These are phyloP conservation scores for Gamarada debralockiae DNA, from an alignment of 495 filamentous ascomycete species.

Conservation along the genomic window DNA sequence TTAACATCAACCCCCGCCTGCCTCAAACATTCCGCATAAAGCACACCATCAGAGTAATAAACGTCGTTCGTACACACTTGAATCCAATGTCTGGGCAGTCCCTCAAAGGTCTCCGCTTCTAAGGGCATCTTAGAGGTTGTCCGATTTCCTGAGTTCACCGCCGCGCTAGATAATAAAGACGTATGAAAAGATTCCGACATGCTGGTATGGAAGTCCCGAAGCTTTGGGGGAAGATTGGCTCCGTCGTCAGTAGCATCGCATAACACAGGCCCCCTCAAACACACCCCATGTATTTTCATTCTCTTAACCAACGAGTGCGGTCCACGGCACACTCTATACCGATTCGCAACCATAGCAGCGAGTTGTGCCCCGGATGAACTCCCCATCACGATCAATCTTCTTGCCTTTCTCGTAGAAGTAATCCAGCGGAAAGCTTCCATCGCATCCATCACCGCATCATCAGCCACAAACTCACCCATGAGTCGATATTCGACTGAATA, in stretches of 20 bases:
- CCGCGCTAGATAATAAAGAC: constrained; percentile 16
- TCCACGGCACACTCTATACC: neutral
- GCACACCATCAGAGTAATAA: constrained; percentile 32
- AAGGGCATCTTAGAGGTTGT: constrained; percentile 26
- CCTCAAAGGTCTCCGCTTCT: constrained; percentile 16
- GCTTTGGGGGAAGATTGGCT: constrained; percentile 16
- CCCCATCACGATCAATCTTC: constrained; percentile 22
- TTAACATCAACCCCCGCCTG: constrained; percentile 25
- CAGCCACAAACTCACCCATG: constrained; percentile 22
- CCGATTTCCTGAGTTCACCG: constrained; percentile 16
- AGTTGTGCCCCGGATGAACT: constrained; percentile 31
- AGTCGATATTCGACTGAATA: constrained; percentile 29
- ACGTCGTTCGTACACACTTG: constrained; percentile 33
- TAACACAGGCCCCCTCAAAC: constrained; percentile 31
- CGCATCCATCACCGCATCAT: constrained; percentile 26
- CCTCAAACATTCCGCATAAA: constrained; percentile 30
- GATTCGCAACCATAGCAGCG: constrained; percentile 27
- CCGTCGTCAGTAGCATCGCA: constrained; percentile 22
- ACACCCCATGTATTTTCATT: constrained; percentile 16
- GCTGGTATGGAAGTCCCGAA: constrained; percentile 21
- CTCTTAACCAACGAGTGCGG: neutral
- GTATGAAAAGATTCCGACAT: constrained; percentile 23
- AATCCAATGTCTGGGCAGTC: constrained; percentile 29
- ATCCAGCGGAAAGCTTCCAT: constrained; percentile 17
- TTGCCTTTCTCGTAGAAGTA: neutral